Base-by-base conservation (phyloP, 1,139 yeast genomes). In the Blastobotrys proliferans region DNA sequence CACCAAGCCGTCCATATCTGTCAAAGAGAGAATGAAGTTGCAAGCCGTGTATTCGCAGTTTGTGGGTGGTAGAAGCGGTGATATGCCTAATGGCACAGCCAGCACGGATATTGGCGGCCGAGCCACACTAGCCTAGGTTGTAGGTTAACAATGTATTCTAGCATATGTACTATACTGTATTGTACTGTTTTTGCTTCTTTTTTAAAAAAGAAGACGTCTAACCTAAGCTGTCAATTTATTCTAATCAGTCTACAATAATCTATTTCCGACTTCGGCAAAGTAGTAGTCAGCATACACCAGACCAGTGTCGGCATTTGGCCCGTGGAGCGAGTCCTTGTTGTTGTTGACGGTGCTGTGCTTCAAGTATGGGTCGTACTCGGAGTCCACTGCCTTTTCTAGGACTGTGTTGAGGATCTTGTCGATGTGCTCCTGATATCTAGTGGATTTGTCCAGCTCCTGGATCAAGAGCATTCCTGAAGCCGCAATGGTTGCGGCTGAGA, bases 21-120 rank as follows among this genome's bases (percentile, higher is more conserved):
- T 69, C 1, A 75, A 79, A 16, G 97, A 92, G 57, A 74, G 77
- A 52, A 53, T 55, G 10, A 85, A 87, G 57, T 73, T 90, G 40
- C 66, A 70, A 21, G 66, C 61, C 0, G 82, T 92, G 36, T 92
- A 92, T 61, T 62, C 70, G 28, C 80, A 83, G 59, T 92, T 92
- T 60, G 77, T 83, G 13, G 75, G 81, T 24, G 92, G 80, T 25
- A 68, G 97, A 37, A 90, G 84, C 49, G 97, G 96, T 0, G 82
- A 83, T 47, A 80, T 90, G 88, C 95, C 94, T 1, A 81, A 80
- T 53, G 97, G 97, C 0, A 74, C 80, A 27, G 80, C 92, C 3
- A 81, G 95, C 52, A 81, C 72, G 38, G 94, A 85, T 44, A 76
- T 88, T 22, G 97, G 97, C 1, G 96, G 90, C 1, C 69, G 97